phyloP scores from a whole-genome alignment of 2,329 filamentous ascomycete genomes.

The Arthrobotrys entomopaga region DNA sequence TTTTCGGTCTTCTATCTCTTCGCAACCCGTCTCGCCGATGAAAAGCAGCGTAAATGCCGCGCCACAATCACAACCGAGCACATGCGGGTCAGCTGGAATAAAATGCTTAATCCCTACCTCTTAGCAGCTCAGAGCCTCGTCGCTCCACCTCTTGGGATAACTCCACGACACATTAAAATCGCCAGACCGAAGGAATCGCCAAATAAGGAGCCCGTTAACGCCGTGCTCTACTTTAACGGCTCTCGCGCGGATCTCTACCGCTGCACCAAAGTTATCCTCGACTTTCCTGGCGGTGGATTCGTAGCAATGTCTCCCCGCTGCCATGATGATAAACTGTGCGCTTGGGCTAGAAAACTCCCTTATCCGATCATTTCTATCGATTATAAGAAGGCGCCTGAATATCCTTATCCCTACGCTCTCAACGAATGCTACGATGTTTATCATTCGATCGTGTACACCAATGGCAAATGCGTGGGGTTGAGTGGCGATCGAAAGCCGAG shows the following conservation, averaged over 20 bases:
- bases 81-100: conserved; percentile 93
- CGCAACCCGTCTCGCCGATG: conserved; percentile 91
- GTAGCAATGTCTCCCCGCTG: conserved; percentile 96
- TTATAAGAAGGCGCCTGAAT: conserved; percentile 86
- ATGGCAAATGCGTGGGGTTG: conserved; percentile 79
- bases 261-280: conserved; percentile 81
- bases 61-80: conserved; percentile 90
- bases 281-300: conserved; percentile 93
- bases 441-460: conserved; percentile 75
- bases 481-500: conserved; percentile 73
- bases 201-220: conserved; percentile 83
- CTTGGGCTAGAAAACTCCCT: conserved; percentile 84
- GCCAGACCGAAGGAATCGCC: conserved; percentile 80
- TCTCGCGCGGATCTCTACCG: conserved; percentile 79
- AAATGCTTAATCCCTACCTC: conserved; percentile 87
- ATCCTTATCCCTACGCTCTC: conserved; percentile 83
- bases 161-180: conserved; percentile 84
- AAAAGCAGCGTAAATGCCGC: conserved; percentile 88
- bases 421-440: conserved; percentile 92
- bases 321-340: conserved; percentile 91
- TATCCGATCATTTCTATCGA: conserved; percentile 91
- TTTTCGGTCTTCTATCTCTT: conserved; percentile 93
- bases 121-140: conserved; percentile 56
- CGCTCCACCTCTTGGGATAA: conserved; percentile 65
- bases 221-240: conserved; percentile 95